Evolutionary conservation across 495 filamentous ascomycete genomes (phyloP).

Genomic region (Cairneyella variabilis): DNA sequence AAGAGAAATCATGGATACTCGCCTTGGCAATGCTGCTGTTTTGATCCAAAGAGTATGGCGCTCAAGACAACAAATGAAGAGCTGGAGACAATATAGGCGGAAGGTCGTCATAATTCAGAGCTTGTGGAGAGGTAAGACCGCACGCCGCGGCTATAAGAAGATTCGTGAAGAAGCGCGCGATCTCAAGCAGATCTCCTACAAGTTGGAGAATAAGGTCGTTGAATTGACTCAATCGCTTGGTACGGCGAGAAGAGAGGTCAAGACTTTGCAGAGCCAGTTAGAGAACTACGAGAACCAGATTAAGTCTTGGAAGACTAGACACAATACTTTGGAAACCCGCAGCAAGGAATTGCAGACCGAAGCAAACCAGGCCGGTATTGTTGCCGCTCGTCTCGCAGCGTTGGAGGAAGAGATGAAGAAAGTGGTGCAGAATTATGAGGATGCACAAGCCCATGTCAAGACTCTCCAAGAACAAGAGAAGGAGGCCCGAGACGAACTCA

Average conservation of each 20-base stretch:
- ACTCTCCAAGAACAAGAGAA: constrained; percentile 90
- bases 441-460: constrained; percentile 83
- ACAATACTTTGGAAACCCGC: constrained; percentile 85
- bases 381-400: constrained; percentile 76
- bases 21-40: constrained; percentile 86
- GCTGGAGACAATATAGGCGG: constrained; percentile 83
- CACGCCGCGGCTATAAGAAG: constrained; percentile 79
- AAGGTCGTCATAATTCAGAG: constrained; percentile 90
- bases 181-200: constrained; percentile 98
- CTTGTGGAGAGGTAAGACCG: constrained; percentile 83
- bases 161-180: constrained; percentile 93
- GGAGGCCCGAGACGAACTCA: constrained; percentile 72
- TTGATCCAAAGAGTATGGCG: constrained; percentile 91
- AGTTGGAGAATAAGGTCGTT: constrained; percentile 98
- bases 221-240: constrained; percentile 94
- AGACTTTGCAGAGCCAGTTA: constrained; percentile 78
- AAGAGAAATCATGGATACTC: constrained; percentile 85
- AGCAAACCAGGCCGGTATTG: constrained; percentile 96
- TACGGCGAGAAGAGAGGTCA: constrained; percentile 89
- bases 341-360: constrained; percentile 93
- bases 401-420: constrained; percentile 94
- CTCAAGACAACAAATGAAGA: constrained; percentile 67
- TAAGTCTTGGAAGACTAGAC: constrained; percentile 87
- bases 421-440: constrained; percentile 81
- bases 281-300: constrained; percentile 96